Conservation (phyloP, 2,329 filamentous ascomycete genomes). For the Cercospora nicotianae region DNA sequence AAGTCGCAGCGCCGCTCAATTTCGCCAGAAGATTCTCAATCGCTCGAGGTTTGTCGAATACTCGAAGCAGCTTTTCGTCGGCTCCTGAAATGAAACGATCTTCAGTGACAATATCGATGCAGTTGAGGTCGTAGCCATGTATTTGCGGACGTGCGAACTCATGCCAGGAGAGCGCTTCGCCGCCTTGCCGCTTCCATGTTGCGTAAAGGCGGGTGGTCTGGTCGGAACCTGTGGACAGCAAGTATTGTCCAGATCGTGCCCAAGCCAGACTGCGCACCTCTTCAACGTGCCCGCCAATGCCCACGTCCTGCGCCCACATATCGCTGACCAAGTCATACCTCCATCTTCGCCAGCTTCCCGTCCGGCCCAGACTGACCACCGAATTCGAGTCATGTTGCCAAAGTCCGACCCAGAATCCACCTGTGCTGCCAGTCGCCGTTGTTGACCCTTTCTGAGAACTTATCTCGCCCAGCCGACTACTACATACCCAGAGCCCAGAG, state of each 20-base stretch:
- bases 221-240: slow-evolving; percentile 85
- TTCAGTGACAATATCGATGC: slow-evolving; percentile 72
- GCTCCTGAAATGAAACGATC: slow-evolving; percentile 88
- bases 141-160: slow-evolving; percentile 96
- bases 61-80: slow-evolving; percentile 95
- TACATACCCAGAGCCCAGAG: slow-evolving; percentile 90
- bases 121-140: slow-evolving; percentile 97
- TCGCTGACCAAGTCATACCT: slow-evolving; percentile 60
- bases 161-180: slow-evolving; percentile 68
- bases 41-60: slow-evolving; percentile 85
- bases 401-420: slow-evolving; percentile 93
- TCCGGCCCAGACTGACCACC: slow-evolving; percentile 81
- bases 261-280: slow-evolving; percentile 81
- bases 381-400: slow-evolving; percentile 78
- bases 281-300: slow-evolving; percentile 79
- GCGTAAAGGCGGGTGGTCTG: slow-evolving; percentile 90
- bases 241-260: slow-evolving; percentile 77
- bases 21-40: slow-evolving; percentile 64
- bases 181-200: slow-evolving; percentile 62
- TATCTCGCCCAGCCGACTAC: slow-evolving; percentile 84
- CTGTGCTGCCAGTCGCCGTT: slow-evolving; percentile 91
- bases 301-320: slow-evolving; percentile 73
- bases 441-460: slow-evolving; percentile 94
- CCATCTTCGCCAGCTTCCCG: slow-evolving; percentile 93
- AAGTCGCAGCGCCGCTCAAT: slow-evolving; percentile 26